Base-by-base conservation (phyloP, 257 asterid genomes). In the Plectranthus barbatus region DNA sequence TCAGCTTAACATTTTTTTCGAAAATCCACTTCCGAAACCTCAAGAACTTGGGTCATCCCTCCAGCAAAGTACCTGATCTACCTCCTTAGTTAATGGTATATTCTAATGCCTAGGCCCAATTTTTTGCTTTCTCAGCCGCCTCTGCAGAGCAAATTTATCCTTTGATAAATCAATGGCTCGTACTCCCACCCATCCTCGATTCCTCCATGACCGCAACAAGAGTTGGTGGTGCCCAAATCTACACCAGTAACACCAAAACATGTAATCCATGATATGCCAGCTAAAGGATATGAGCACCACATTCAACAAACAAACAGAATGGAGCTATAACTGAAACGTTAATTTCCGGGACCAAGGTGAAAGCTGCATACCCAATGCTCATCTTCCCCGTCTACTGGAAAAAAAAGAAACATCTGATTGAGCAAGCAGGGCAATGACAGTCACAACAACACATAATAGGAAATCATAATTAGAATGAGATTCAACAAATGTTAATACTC, bases 21-120 rank as follows among this genome's bases (percentile, higher is more conserved):
- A 1, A 81, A 26, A n/a, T 85, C 96, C 18, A 83, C 74, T 58
- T 85, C 95, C 72, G 85, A 95, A 51, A 88, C 94, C 72, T 81
- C 85, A 2, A 95, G 96, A 1, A 88, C 91, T 9, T 95, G 89
- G 15, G 92, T 88, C 96, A 83, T 85, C 1, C 96, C 96, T 12
- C 96, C 96, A 53, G 85, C 96, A 1, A 88, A 88, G 86, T 39
- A 88, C 94, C 76, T 88, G 91, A 56, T 85, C 76, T 52, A 88
- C 82, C 61, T 88, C 90, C 62, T 81, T 83, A 2, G 96, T 88
- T 58, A 85, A 64, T 20, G 87, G 78, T 57, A 88, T 83, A 57
- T 76, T 88, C 60, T 85, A 24, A 75, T 88, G 94, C 77, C 85
- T 88, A 9, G 96, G 94, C 79, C 85, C 96, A 21, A 83, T n/a